phyloP scores from a whole-genome alignment of 169 alveolate species.

The Cryptosporidium tyzzeri region DNA sequence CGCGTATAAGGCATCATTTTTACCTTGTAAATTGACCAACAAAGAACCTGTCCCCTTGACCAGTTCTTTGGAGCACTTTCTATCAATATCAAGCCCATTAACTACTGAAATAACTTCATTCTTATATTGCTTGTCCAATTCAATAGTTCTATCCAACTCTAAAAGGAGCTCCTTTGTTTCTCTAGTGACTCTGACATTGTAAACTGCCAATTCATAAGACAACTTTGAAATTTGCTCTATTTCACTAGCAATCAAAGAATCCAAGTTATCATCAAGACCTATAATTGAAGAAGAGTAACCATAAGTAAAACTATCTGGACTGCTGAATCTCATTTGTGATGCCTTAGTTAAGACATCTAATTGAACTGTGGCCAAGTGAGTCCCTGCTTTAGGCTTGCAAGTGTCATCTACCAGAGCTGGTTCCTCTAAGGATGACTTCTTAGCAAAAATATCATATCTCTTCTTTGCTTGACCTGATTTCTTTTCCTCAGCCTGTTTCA shows the following conservation, averaged over 20 bases:
- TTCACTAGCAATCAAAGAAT: not conserved
- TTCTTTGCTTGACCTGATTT: not conserved
- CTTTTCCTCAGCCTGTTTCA: not conserved
- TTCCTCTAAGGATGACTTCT: too few relatives aligned
- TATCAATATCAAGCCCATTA: not conserved
- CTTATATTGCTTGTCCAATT: not conserved
- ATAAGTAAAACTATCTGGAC: not conserved
- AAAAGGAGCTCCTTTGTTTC: not conserved
- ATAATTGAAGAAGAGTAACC: not conserved
- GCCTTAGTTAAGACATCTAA: not conserved
- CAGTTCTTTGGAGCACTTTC: not conserved
- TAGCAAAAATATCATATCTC: too few relatives aligned
- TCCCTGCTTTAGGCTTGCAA: not conserved
- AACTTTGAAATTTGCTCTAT: not conserved
- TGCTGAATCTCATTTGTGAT: not conserved
- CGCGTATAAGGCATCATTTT: slow-evolving; percentile 16
- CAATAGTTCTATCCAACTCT: not conserved
- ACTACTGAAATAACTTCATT: not conserved
- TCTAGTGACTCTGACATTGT: not conserved
- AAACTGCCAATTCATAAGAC: not conserved
- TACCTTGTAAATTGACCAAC: slow-evolving; percentile 5
- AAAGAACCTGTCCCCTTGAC: not conserved
- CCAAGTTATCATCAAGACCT: not conserved
- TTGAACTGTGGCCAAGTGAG: not conserved
- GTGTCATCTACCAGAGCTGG: not conserved